A percentile compares a stretch with the other conserved stretches of the same genome.
phyloP scores from a whole-genome alignment of 2,329 filamentous ascomycete species.

The Botryosphaeria dothidea region DNA sequence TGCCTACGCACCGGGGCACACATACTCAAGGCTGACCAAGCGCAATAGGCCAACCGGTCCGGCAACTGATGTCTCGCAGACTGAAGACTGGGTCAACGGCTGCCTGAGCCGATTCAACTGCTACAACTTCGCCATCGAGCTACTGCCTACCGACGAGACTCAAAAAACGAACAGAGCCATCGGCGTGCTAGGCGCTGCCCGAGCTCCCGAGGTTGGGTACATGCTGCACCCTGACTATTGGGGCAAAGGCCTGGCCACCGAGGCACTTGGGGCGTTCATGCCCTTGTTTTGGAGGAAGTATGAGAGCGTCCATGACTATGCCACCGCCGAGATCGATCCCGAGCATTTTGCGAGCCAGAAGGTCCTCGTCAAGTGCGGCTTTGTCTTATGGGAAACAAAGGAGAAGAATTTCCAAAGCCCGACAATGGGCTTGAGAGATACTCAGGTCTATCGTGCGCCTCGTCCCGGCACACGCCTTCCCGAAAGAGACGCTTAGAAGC shows the following conservation, averaged over 20 bases:
- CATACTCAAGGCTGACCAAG: constrained; percentile 11
- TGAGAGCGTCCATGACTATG: constrained; percentile 35
- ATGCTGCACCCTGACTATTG: constrained; percentile 42
- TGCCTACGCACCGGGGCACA: constrained; percentile 20
- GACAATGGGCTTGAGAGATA: constrained; percentile 36
- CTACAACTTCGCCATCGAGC: constrained; percentile 61
- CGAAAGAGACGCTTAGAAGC: background rate
- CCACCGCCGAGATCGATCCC: constrained; percentile 42
- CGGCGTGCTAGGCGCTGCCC: constrained; percentile 44
- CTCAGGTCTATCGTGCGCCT: constrained; percentile 36
- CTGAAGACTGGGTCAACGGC: constrained; percentile 41
- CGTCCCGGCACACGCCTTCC: constrained; percentile 19
- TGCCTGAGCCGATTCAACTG: constrained; percentile 38
- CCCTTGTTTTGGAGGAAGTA: constrained; percentile 42
- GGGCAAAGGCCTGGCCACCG: constrained; percentile 47
- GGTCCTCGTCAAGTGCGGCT: constrained; percentile 60
- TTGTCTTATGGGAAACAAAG: constrained; percentile 50
- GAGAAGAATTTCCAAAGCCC: constrained; percentile 41
- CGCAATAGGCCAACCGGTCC: constrained; percentile 3
- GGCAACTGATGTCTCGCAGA: constrained; percentile 23
- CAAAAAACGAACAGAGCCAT: constrained; percentile 34
- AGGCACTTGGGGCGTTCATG: constrained; percentile 45
- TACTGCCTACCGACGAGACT: constrained; percentile 30
- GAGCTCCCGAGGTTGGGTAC: constrained; percentile 45
- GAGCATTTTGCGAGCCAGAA: constrained; percentile 56